Evolutionary conservation across 495 filamentous ascomycete species (phyloP), one percentile per base, ranked within the genome.

Genomic region (Sordaria brevicollis): DNA sequence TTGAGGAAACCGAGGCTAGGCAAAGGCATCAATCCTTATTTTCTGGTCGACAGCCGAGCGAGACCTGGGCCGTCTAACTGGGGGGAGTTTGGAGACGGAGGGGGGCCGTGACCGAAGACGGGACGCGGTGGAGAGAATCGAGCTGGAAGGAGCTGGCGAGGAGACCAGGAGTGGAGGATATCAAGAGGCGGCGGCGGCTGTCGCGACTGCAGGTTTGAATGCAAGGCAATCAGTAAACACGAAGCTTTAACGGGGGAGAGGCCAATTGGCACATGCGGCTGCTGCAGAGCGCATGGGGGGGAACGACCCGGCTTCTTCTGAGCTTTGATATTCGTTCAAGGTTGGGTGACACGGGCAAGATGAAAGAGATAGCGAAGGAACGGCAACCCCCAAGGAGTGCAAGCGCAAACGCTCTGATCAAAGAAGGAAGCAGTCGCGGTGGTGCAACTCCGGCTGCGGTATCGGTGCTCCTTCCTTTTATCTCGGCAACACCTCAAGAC

Each of bases 1-100:
- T 97, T 99, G 77, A 99, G 87, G 76, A 97, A 90, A 72, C 92
- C 91, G 82, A 92, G 85, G 75, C 81, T 86, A 84, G 89, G 49
- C 49, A 62, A 29, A 62, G 49, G 91, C 91, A 93, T 93, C 79
- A 78, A 79, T 71, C 43, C 66, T 21, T 69, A 67, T 73, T 35
- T 43, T 35, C 67, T 10, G 69, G 71, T 62, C 49, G 74, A 76
- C 70, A 67, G 70, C 65, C 68, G 69, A 71, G 70, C 71, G 34
- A 31, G 67, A 39, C 71, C 36, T 37, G 54, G 49, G 67, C 69
- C 65, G 70, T 74, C 74, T 67, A 62, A 76, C 73, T 73, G 74
- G 74, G 70, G 71, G 68, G 67, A 57, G 62, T 29, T 69, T 62
- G 49, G 49, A 62, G 25, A 62, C 13, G 49, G 21, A 25, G 21